Conservation (phyloP, 768 basidiomycete species). For the Rhodotorula diobovata region DNA sequence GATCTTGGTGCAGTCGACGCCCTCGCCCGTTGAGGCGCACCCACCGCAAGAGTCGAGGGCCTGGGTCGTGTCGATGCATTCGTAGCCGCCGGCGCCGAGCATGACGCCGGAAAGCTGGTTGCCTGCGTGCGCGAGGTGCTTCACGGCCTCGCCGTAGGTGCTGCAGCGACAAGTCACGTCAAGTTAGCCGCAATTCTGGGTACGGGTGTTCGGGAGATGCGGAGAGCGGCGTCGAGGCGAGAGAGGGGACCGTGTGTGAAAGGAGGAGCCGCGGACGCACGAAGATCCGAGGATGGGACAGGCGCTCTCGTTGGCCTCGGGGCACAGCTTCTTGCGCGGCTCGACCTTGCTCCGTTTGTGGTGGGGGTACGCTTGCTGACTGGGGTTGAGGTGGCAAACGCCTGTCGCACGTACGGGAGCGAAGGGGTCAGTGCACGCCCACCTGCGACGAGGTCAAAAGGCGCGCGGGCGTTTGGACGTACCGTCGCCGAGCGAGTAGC, state of each 20-base stretch:
- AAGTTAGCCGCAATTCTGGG: no score
- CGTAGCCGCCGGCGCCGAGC: conserved; percentile 28
- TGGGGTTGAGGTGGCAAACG: conserved; percentile 26
- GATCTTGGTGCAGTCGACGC: conserved; percentile 69
- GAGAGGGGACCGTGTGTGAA: not conserved
- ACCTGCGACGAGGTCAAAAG: not conserved
- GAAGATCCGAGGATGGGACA: conserved; percentile 35
- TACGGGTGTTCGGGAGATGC: no score
- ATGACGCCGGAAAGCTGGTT: conserved; percentile 18
- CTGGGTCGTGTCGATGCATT: conserved; percentile 56
- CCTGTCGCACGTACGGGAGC: not conserved
- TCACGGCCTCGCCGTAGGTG: conserved; percentile 19
- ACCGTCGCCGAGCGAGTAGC: conserved; percentile 21
- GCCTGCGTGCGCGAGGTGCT: conserved; percentile 17
- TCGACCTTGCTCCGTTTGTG: no score
- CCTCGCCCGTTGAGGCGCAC: conserved; percentile 60
- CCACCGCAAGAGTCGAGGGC: conserved; percentile 74
- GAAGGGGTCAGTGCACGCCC: no score
- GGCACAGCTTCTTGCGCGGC: conserved; percentile 16
- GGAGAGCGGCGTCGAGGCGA: no score
- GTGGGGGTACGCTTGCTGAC: conserved; percentile 28
- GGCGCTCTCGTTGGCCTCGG: conserved; percentile 19
- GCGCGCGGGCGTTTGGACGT: not conserved
- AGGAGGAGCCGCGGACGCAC: not conserved
- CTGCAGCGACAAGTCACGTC: no score